Base-by-base conservation (phyloP, 2,329 filamentous ascomycete species). In the Tolypocladium tropicale region DNA sequence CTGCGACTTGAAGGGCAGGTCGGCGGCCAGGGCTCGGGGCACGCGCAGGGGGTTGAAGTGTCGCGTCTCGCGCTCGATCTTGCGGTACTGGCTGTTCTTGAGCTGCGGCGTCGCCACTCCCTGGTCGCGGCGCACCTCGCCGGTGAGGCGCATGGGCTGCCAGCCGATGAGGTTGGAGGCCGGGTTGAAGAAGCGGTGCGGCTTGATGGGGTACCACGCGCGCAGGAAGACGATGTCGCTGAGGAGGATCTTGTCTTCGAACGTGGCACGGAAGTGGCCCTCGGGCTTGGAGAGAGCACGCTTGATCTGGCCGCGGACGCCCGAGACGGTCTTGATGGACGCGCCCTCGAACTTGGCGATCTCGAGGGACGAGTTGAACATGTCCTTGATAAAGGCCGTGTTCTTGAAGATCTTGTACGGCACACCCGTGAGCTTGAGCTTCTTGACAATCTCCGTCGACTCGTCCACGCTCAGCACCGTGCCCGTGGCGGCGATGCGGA, bases 371-470 rank as follows among this genome's bases (percentile, higher is more conserved):
- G 88, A 86, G 68, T 84, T 91, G 79, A 99, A 99, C 94, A 99
- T 99, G 74, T 95, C 90, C 72, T 94, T 95, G 75, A 99, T 91
- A 70, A 99, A 99, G 41, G 94, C 92, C 0, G 94, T 99, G 76
- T 99, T 99, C 74, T 96, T 96, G 83, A 95, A 97, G 72, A 97
- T 95, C 76, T 97, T 97, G 81, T 94, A 95, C 1, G 94, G 92
- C 52, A 84, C 80, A 58, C 94, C 94, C 0, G 91, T 96, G 52
- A 99, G 82, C 73, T 99, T 99, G 68, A 99, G 85, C 79, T 99
- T 99, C 82, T 99, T 99, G 72, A 99, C 94, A 62, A 99, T 97
- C 70, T 99, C 94, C 3, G 90, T 92, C 43, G 88, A 90, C 74
- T 97, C 92, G 69, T 99, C 94, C 23, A 99, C 94, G 67, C 87